These are phyloP conservation scores for Berkeleyomyces basicola DNA, from an alignment of 2,329 filamentous ascomycete species.

Conservation along the genomic window DNA sequence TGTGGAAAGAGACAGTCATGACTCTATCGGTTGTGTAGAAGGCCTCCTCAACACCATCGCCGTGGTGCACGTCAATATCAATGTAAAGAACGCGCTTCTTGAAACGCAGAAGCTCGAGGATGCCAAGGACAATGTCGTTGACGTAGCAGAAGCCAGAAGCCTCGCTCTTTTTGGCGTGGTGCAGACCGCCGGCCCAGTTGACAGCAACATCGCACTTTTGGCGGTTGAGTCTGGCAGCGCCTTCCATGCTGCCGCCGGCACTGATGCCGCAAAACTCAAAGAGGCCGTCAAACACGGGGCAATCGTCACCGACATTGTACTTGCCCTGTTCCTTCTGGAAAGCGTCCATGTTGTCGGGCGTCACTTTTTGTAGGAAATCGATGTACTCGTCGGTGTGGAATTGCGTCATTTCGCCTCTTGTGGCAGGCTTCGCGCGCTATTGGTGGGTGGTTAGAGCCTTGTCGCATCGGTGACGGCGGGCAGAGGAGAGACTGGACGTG, in stretches of 20 bases:
- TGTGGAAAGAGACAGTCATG: conserved; percentile 88
- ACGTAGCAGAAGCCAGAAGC: conserved; percentile 97
- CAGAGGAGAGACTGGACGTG: conserved; percentile 18
- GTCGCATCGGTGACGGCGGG: not conserved
- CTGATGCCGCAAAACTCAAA: conserved; percentile 94
- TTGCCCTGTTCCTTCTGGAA: conserved; percentile 65
- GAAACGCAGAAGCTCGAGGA: conserved; percentile 77
- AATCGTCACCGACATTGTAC: conserved; percentile 94
- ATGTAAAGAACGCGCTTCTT: conserved; percentile 96
- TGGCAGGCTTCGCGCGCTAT: conserved; percentile 72
- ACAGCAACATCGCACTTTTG: conserved; percentile 92
- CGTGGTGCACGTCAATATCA: conserved; percentile 88
- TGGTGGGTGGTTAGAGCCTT: not conserved
- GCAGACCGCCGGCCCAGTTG: conserved; percentile 94
- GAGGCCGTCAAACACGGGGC: conserved; percentile 93
- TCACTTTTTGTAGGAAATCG: conserved; percentile 86
- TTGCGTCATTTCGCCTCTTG: conserved; percentile 74
- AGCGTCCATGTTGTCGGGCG: conserved; percentile 94
- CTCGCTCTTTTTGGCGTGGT: conserved; percentile 94
- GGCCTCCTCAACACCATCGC: conserved; percentile 82
- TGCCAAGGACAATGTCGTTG: conserved; percentile 91
- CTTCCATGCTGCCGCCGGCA: conserved; percentile 84
- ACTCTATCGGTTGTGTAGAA: conserved; percentile 88
- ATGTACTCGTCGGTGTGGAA: conserved; percentile 96
- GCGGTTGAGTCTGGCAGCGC: conserved; percentile 75